Conservation (phyloP, 192 early-diverging fungal genomes). For the Cetraspora pellucida region DNA sequence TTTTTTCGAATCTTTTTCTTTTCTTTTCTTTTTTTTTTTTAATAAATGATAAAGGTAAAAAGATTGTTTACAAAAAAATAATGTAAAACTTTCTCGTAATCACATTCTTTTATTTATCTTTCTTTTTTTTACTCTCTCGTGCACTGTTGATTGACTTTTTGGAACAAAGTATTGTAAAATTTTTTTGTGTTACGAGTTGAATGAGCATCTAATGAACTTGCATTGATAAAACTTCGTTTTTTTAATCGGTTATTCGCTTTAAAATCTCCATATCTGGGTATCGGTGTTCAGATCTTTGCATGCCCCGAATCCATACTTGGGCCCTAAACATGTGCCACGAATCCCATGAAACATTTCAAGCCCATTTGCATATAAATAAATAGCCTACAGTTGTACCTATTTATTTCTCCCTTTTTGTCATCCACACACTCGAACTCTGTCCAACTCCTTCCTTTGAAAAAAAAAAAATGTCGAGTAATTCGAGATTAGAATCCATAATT, state of each 20-base stretch:
- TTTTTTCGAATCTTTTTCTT: too few species aligned
- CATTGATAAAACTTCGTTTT: constrained; percentile 1
- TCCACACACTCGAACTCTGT: not conserved
- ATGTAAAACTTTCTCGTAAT: too few species aligned
- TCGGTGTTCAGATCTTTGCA: constrained; percentile 25
- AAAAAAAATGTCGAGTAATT: constrained; percentile 3
- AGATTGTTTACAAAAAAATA: too few species aligned
- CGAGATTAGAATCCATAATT: not conserved
- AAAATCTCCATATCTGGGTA: constrained; percentile 10
- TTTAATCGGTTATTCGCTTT: not conserved
- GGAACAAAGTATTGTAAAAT: too few species aligned
- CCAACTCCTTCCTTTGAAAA: not conserved
- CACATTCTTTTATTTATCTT: too few species aligned
- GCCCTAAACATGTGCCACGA: constrained; percentile 20
- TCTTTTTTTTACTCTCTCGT: too few species aligned
- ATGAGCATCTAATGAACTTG: not conserved
- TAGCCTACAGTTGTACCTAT: not conserved
- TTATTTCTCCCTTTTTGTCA: constrained; percentile 3
- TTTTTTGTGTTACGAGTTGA: not conserved
- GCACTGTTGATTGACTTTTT: too few species aligned
- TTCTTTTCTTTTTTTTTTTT: too few species aligned
- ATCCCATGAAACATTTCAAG: constrained; percentile 24
- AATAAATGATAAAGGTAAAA: too few species aligned
- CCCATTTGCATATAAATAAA: constrained; percentile 17
- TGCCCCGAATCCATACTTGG: constrained; percentile 13